These are phyloP conservation scores for Claviceps humidiphila DNA, from an alignment of 2,329 filamentous ascomycete genomes.

Conservation along the genomic window DNA sequence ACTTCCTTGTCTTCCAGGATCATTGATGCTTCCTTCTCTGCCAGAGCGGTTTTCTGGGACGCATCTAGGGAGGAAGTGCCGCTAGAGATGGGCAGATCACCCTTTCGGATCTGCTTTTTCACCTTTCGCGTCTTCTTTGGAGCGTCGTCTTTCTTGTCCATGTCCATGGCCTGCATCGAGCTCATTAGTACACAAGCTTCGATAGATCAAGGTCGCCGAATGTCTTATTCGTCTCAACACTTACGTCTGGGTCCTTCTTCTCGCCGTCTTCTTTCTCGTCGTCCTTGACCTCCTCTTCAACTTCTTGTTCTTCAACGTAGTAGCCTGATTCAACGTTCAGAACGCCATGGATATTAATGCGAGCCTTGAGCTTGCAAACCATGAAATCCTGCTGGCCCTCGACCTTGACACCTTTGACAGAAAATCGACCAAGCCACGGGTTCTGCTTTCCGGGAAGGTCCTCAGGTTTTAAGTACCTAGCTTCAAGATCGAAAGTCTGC, in stretches of 20 bases:
- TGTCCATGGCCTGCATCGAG: conserved; percentile 62
- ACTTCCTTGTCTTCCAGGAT: conserved; percentile 98
- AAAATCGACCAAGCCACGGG: conserved; percentile 95
- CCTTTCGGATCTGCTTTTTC: conserved; percentile 98
- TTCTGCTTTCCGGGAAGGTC: conserved; percentile 76
- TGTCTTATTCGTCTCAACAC: conserved; percentile 22
- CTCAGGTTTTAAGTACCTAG: conserved; percentile 80
- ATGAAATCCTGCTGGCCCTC: conserved; percentile 94
- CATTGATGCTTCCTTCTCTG: conserved; percentile 82
- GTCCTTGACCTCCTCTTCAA: conserved; percentile 82
- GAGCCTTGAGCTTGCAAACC: conserved; percentile 99
- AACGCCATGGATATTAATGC: conserved; percentile 90
- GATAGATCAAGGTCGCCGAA: background rate
- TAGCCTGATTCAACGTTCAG: conserved; percentile 95
- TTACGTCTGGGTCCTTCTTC: conserved; percentile 61
- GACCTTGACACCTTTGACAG: conserved; percentile 92
- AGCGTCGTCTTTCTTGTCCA: conserved; percentile 54
- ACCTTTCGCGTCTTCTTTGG: conserved; percentile 90
- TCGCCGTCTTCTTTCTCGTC: conserved; percentile 57
- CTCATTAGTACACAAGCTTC: background rate
- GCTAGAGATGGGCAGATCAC: conserved; percentile 76
- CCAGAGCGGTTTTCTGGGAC: conserved; percentile 47
- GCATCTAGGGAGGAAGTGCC: conserved; percentile 71
- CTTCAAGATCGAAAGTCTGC: conserved; percentile 92
- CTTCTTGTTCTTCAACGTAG: conserved; percentile 94